Conservation (phyloP, 805 yeast genomes). For the Candida xyloterini region DNA sequence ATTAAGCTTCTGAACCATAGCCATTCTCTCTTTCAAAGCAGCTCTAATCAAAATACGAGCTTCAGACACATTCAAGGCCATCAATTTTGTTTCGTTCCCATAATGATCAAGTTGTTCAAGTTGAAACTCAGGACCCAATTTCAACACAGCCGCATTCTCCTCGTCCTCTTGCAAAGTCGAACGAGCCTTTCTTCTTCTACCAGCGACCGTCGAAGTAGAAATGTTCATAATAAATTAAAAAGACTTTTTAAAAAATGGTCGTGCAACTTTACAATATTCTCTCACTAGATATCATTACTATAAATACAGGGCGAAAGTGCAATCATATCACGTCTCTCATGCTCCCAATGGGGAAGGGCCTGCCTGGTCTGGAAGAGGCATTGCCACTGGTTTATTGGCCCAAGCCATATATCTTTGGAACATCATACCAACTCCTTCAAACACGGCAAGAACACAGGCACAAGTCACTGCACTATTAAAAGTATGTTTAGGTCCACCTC, state of each 20-base stretch:
- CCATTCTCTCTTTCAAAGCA: slow-evolving; percentile 73
- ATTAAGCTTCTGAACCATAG: slow-evolving; percentile 42
- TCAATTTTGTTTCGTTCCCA: slow-evolving; percentile 72
- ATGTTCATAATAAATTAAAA: slow-evolving; percentile 58
- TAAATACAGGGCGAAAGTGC: slow-evolving; percentile 11
- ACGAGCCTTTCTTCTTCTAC: slow-evolving; percentile 68
- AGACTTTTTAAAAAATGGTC: slow-evolving; percentile 2
- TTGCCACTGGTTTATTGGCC: slow-evolving; percentile 71
- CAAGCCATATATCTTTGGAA: slow-evolving; percentile 86
- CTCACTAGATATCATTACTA: slow-evolving; percentile 5
- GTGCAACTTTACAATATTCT: slow-evolving; percentile 2
- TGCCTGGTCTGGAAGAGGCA: slow-evolving; percentile 50
- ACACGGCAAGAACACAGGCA: slow-evolving; percentile 93
- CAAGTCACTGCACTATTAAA: slow-evolving; percentile 96
- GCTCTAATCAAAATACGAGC: slow-evolving; percentile 88
- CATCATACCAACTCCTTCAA: slow-evolving; percentile 98
- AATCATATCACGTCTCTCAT: slow-evolving; percentile 1
- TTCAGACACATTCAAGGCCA: slow-evolving; percentile 84
- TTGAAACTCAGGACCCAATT: slow-evolving; percentile 92
- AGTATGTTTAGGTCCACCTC: slow-evolving; percentile 98
- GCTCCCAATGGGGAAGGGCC: slow-evolving; percentile 27
- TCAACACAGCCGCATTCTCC: slow-evolving; percentile 84
- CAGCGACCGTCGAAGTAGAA: slow-evolving; percentile 84
- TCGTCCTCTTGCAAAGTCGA: slow-evolving; percentile 72
- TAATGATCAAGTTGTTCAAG: slow-evolving; percentile 74